These are phyloP conservation scores for Cornus kousa DNA, from an alignment of 148 eudicot genomes.

Conservation along the genomic window DNA sequence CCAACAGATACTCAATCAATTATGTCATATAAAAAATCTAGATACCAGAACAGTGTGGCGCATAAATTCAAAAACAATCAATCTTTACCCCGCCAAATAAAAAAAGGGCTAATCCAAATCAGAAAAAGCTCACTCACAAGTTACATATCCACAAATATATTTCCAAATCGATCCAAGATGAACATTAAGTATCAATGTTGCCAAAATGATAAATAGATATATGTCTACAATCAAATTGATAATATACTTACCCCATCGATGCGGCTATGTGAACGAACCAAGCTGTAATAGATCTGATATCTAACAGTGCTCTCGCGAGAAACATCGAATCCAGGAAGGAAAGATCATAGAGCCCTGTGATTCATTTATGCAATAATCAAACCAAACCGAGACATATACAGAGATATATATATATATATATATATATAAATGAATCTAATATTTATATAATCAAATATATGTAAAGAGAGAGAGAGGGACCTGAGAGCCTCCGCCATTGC, in stretches of 20 bases:
- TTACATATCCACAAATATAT: background rate
- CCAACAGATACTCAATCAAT: background rate
- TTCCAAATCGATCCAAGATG: background rate
- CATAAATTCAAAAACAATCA: background rate
- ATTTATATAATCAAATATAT: background rate
- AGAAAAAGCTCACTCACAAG: background rate
- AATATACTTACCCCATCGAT: slow-evolving; percentile 41
- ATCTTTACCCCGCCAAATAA: background rate
- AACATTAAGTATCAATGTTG: background rate
- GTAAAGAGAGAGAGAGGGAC: slow-evolving; percentile 12
- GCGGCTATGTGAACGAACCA: slow-evolving; percentile 27
- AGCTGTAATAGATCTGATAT: slow-evolving; percentile 21
- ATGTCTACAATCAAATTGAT: slow-evolving; percentile 6
- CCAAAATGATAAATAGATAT: background rate
- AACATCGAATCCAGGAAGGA: slow-evolving; percentile 30
- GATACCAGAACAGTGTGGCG: background rate
- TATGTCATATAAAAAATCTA: background rate
- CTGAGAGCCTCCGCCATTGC: slow-evolving; percentile 16
- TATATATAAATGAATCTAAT: background rate
- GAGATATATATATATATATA: background rate
- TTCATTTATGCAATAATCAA: background rate
- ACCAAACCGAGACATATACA: background rate
- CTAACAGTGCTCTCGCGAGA: slow-evolving; percentile 22
- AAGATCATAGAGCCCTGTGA: slow-evolving; percentile 20
- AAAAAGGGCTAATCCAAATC: background rate